Percentiles rank a stretch among this genome's conserved stretches.
phyloP scores from a whole-genome alignment of 129 eudicot species.

The Centella asiatica region DNA sequence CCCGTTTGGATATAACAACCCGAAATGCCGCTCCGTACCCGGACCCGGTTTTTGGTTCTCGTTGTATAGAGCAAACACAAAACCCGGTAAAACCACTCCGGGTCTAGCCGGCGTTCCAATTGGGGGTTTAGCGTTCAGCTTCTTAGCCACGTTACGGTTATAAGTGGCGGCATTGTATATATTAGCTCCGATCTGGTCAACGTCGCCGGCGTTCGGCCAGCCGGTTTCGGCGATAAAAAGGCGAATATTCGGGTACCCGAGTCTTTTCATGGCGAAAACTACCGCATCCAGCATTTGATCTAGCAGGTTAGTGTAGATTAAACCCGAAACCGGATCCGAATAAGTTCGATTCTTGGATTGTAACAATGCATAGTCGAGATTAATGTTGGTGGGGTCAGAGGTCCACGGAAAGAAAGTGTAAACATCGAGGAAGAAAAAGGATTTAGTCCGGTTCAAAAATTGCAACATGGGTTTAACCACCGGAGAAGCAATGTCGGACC shows the following conservation, averaged over 20 bases:
- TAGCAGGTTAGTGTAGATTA: conserved; percentile 47
- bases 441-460: conserved; percentile 55
- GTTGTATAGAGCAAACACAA: conserved; percentile 68
- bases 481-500: conserved; percentile 31
- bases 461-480: conserved; percentile 48
- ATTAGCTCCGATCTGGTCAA: conserved; percentile 63
- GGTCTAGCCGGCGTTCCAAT: conserved; percentile 72
- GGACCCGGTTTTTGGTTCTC: conserved; percentile 73
- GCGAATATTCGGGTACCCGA: conserved; percentile 59
- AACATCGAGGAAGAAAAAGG: conserved; percentile 57
- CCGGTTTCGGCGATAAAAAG: conserved; percentile 79
- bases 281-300: conserved; percentile 82
- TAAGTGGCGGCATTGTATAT: conserved; percentile 75
- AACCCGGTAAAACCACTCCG: conserved; percentile 40
- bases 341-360: conserved; percentile 19
- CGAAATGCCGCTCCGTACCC: conserved; percentile 86
- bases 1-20: conserved; percentile 71
- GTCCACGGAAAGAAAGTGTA: conserved; percentile 69
- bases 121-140: conserved; percentile 42
- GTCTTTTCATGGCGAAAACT: conserved; percentile 50
- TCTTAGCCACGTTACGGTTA: conserved; percentile 59
- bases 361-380: conserved; percentile 52
- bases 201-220: conserved; percentile 86
- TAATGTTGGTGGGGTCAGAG: conserved; percentile 32
- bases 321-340: conserved; percentile 49